Conservation (phyloP, 2,329 filamentous ascomycete genomes). For the Pestalotiopsis sp. region DNA sequence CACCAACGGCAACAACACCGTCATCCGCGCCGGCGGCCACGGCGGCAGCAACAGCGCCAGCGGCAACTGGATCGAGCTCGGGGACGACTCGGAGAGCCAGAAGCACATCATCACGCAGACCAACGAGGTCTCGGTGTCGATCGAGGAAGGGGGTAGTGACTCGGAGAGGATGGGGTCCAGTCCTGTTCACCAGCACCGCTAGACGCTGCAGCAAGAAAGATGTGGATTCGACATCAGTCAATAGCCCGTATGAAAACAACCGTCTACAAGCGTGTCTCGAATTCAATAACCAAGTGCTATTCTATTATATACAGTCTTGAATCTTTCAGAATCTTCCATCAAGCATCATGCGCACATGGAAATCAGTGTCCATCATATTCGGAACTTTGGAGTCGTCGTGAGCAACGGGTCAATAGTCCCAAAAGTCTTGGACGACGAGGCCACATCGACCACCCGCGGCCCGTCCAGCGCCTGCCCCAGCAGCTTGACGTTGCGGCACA, state of each 20-base stretch:
- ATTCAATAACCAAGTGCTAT: too few species aligned
- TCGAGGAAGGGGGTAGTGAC: background rate
- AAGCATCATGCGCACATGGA: background rate
- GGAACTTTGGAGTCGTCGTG: background rate
- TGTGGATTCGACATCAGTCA: background rate
- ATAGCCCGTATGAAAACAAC: background rate
- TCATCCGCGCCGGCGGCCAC: background rate
- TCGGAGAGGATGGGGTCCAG: background rate
- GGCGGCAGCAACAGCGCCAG: too few species aligned
- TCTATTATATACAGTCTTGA: too few species aligned
- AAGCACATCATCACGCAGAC: conserved; percentile 8
- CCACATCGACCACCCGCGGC: background rate
- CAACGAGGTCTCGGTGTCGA: background rate
- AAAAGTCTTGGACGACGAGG: background rate
- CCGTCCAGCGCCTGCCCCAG: background rate
- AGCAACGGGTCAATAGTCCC: background rate
- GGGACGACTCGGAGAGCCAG: conserved; percentile 5
- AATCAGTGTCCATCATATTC: too few species aligned
- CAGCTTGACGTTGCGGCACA: background rate
- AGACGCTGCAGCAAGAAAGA: background rate
- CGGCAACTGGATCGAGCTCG: background rate
- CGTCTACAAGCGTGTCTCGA: too few species aligned
- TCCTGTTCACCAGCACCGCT: background rate
- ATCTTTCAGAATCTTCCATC: background rate
- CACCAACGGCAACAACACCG: background rate